These are phyloP conservation scores for Solanum tarapatanum DNA, from an alignment of 257 asterid genomes.

Conservation along the genomic window DNA sequence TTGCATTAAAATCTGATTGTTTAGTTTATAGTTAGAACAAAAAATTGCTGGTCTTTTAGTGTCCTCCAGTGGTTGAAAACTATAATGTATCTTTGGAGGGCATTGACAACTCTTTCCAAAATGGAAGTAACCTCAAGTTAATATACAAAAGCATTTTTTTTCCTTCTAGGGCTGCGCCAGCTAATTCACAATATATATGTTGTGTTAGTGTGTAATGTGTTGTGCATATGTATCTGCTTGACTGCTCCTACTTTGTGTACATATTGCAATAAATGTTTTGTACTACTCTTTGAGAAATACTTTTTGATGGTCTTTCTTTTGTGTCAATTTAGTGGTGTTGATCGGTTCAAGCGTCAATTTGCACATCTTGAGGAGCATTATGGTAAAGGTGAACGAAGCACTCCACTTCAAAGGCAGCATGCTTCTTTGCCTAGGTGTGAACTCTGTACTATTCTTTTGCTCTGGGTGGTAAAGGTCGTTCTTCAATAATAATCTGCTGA, in stretches of 20 bases:
- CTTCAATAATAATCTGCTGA: neutral
- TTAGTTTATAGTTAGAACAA: neutral
- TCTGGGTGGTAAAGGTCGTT: neutral
- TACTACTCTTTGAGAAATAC: slow-evolving; percentile 1
- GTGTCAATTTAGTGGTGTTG: slow-evolving; percentile 62
- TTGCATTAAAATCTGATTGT: neutral
- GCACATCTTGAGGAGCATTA: slow-evolving; percentile 89
- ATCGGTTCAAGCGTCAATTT: slow-evolving; percentile 90
- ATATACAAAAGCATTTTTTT: neutral
- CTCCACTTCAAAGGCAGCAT: slow-evolving; percentile 69
- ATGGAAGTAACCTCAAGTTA: neutral
- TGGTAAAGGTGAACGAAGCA: slow-evolving; percentile 78
- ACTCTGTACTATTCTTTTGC: neutral
- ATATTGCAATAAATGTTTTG: neutral
- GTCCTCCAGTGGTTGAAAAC: neutral
- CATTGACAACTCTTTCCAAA: neutral
- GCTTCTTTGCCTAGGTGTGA: slow-evolving; percentile 84
- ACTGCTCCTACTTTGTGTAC: neutral
- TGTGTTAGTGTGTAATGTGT: neutral
- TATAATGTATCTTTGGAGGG: neutral
- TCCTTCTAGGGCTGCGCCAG: neutral
- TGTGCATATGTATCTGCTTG: neutral
- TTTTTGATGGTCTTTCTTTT: neutral
- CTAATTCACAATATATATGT: neutral
- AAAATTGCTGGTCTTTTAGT: neutral